These are phyloP conservation scores for Pleurotus pulmonarius DNA, from an alignment of 768 basidiomycete species.

Conservation along the genomic window DNA sequence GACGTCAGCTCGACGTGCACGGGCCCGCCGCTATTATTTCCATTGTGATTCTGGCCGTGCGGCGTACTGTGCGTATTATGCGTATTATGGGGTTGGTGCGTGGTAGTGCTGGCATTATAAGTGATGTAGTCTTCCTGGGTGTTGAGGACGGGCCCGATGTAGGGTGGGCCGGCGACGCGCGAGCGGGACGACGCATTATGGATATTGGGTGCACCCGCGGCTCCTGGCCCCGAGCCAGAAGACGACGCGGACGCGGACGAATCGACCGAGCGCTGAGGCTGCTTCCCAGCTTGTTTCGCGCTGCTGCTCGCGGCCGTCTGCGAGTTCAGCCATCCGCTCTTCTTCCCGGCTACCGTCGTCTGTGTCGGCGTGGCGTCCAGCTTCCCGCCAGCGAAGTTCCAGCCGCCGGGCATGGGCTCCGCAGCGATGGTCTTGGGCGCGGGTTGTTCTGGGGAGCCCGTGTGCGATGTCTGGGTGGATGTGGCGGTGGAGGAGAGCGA, in stretches of 20 bases:
- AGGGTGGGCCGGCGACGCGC: constrained; percentile 9
- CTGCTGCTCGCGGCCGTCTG: too few species aligned
- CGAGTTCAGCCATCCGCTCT: background rate
- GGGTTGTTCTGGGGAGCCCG: background rate
- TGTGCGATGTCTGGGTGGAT: constrained; percentile 2
- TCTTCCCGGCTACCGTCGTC: background rate
- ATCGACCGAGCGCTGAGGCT: background rate
- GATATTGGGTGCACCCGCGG: background rate
- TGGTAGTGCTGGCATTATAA: constrained; percentile 8
- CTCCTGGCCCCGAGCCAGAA: too few species aligned
- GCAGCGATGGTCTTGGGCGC: background rate
- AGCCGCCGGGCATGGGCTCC: background rate
- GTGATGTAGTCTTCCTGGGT: constrained; percentile 15
- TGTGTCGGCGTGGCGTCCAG: background rate
- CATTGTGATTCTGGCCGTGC: constrained; percentile 12
- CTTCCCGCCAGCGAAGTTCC: background rate
- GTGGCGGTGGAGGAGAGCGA: background rate
- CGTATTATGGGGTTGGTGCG: background rate
- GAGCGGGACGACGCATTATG: background rate
- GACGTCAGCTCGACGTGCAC: constrained; percentile 22
- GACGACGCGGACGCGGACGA: constrained; percentile 5
- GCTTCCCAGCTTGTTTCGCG: background rate
- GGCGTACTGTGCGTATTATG: constrained; percentile 23
- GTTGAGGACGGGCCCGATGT: constrained; percentile 20
- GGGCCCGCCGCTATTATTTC: constrained; percentile 22